These are phyloP conservation scores for Panellus pusillus DNA, from an alignment of 768 basidiomycete species.

Conservation along the genomic window DNA sequence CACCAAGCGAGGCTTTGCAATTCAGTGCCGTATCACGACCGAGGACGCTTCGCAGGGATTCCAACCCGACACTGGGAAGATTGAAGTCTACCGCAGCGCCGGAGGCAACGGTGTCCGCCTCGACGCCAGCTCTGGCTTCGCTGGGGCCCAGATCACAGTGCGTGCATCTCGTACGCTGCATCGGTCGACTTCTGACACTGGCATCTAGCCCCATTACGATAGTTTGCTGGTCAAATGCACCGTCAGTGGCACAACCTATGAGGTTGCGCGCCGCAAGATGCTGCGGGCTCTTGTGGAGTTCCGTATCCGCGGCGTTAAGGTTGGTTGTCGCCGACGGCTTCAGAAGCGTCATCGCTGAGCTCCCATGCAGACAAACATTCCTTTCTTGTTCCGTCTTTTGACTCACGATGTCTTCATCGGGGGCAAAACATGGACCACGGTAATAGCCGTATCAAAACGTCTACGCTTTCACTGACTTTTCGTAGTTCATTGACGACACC, in stretches of 20 bases:
- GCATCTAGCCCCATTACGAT: conserved; percentile 91
- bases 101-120: conserved; percentile 98
- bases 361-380: conserved; percentile 84
- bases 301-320: conserved; percentile 99
- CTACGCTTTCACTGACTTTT: background rate
- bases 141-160: conserved; percentile 98
- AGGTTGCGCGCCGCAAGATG: conserved; percentile 99
- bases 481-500: conserved; percentile 97
- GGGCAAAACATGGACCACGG: conserved; percentile 98
- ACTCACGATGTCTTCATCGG: conserved; percentile 96
- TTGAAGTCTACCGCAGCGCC: conserved; percentile 97
- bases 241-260: conserved; percentile 95
- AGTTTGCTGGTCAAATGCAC: conserved; percentile 95
- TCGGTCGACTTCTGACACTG: background rate
- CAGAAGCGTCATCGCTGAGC: background rate
- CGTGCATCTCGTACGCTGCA: conserved; percentile 23
- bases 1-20: conserved; percentile 93
- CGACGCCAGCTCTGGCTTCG: conserved; percentile 96
- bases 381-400: conserved; percentile 96
- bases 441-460: conserved; percentile 26
- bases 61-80: conserved; percentile 99
- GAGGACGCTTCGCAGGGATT: conserved; percentile 91
- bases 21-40: conserved; percentile 97
- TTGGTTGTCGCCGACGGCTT: conserved; percentile 25
- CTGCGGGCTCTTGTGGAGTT: conserved; percentile 99